Evolutionary conservation across 257 asterid genomes (phyloP), one percentile per base, ranked within the genome.

Genomic region (Nicotiana sylvestris): DNA sequence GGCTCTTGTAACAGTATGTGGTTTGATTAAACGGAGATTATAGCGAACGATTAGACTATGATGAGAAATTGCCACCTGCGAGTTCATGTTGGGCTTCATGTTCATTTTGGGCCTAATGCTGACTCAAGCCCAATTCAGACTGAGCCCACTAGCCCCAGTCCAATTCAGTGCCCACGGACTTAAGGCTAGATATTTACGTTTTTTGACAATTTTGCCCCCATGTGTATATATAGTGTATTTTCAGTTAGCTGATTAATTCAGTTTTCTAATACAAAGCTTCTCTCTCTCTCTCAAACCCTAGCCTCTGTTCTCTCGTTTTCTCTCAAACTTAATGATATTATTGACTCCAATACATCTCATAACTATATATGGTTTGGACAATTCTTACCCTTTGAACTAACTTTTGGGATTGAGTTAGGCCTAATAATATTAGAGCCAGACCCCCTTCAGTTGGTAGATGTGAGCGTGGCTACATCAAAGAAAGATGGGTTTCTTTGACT

Each of bases 1-100:
- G 88, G 95, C 97, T 86, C 92, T 94, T 77, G 89, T 94, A 49
- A 87, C 94, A 21, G 93, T 92, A 53, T 88, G 91, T 55, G 95
- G 93, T 30, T 91, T 93, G 82, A 88, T 93, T 76, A 90, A 88
- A 66, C 83, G 83, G 39, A 91, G 66, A 74, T 27, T 94, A 43
- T 94, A 81, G 85, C 69, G 35, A 21, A 9, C 12, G 6, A 77
- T 16, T 18, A 16, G 53, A 17, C 30, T 9, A 1, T 43, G 11
- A 8, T 43, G 49, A 43, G 11, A 43, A 43, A 43, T 43, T 43
- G 10, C 12, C 51, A 43, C 51, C 51, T 43, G 12, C 12, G 10
- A 37, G 43, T 37, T 37, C 43, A 35, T 25, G 16, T 21, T 61
- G 67, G 32, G 66, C 66, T 60, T 60, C 32, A 21, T 21, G 3